Base-by-base conservation (phyloP, 768 basidiomycete genomes). In the Termitomyces eurrhizus region DNA sequence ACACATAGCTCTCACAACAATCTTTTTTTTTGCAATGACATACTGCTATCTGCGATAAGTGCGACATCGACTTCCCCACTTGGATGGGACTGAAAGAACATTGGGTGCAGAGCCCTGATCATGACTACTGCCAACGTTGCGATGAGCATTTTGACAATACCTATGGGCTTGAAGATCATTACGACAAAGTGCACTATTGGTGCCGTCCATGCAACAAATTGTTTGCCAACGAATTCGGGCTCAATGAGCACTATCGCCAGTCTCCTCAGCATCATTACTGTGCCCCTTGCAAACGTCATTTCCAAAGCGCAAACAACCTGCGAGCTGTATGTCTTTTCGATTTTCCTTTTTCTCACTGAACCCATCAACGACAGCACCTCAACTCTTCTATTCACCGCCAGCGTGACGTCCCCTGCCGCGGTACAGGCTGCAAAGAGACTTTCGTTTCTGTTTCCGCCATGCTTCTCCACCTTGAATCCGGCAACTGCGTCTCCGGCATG, bases 401-500 rank as follows among this genome's bases (percentile, higher is more conserved):
- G 3, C 75, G 70, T 58, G 69, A 68, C 60, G 62, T 73, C 42
- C 65, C 21, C 52, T 83, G 74, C 65, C 71, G 62, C 72, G 80
- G 67, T 72, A 60, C 21, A 5, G 75, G 77, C 39, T 90, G 89
- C 66, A 70, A 59, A 1, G 62, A 63, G 24, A 64, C 57, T 1
- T 90, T 89, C 70, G 69, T 84, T 55, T 83, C 80, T 21, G 73
- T 65, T 46, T 78, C 86, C 9, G 82, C 85, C 11, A 74, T 90
- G 50, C 66, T 83, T 36, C 78, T 82, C 35, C 89, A 91, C 69
- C 77, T 88, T 67, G 89, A 90, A 66, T 73, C 77, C 12, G 88
- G 87, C 1, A 62, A 67, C 3, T 89, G 89, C 67, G 55, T 63
- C 26, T 87, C 87, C 0, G 80, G 83, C 12, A 29, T 5, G 51